These are phyloP conservation scores for Macrocystidia cucumis DNA, from an alignment of 1,284 basidiomycete species.

Conservation along the genomic window DNA sequence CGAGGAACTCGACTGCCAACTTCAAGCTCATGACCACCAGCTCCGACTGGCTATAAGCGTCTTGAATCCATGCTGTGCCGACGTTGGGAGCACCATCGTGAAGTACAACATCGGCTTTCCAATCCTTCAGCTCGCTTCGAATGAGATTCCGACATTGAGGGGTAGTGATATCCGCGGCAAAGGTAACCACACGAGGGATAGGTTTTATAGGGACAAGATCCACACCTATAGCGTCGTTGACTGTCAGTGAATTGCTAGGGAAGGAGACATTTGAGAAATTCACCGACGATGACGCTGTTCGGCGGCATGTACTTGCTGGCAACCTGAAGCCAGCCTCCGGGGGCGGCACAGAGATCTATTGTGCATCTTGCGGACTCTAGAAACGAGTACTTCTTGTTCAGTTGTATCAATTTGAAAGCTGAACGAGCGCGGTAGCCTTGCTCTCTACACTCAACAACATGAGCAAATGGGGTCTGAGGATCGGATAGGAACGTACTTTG, in stretches of 20 bases:
- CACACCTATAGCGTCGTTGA: slow-evolving; percentile 63
- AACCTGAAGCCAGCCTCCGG: slow-evolving; percentile 99
- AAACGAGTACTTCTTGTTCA: slow-evolving; percentile 97
- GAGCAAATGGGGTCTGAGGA: slow-evolving; percentile 1
- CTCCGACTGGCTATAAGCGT: slow-evolving; percentile 97
- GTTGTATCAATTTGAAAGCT: slow-evolving; percentile 98
- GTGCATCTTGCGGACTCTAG: slow-evolving; percentile 89
- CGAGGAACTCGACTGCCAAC: slow-evolving; percentile 93
- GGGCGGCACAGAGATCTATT: slow-evolving; percentile 98
- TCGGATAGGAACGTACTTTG: slow-evolving; percentile 54
- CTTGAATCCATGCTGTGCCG: slow-evolving; percentile 98
- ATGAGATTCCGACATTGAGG: slow-evolving; percentile 85
- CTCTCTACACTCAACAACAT: slow-evolving; percentile 48
- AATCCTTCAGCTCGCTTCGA: slow-evolving; percentile 89
- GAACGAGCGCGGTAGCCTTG: slow-evolving; percentile 99
- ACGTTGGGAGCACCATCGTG: slow-evolving; percentile 99
- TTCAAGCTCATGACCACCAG: slow-evolving; percentile 95
- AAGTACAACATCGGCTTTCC: slow-evolving; percentile 99
- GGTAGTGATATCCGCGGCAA: slow-evolving; percentile 95
- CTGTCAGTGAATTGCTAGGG: slow-evolving; percentile 7
- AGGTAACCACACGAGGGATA: slow-evolving; percentile 90
- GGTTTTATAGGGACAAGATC: slow-evolving; percentile 96
- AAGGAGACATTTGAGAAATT: slow-evolving; percentile 18
- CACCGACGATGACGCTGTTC: slow-evolving; percentile 92
- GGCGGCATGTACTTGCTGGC: slow-evolving; percentile 98